These are phyloP conservation scores for Pluteus cervinus DNA, from an alignment of 768 basidiomycete species.

Conservation along the genomic window DNA sequence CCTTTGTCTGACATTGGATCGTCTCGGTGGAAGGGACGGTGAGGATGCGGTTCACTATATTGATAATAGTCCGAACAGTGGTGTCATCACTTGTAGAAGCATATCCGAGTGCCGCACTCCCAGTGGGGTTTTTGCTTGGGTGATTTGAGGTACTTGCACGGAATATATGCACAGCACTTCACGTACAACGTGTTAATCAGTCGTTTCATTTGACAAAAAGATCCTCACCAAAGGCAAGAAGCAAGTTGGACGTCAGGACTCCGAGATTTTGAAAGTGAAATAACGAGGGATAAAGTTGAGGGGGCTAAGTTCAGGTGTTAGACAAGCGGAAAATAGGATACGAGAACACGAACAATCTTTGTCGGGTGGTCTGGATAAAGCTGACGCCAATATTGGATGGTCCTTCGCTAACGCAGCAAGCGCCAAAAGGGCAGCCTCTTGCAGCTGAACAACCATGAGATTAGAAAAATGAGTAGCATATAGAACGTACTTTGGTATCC, in stretches of 20 bases:
- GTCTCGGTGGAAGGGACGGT: conserved; percentile 31
- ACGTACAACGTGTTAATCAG: background rate
- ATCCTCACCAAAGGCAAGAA: conserved; percentile 58
- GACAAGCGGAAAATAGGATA: background rate
- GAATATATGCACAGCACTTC: conserved; percentile 56
- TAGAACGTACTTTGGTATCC: conserved; percentile 45
- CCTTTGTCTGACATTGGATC: conserved; percentile 45
- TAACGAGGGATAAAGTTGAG: conserved; percentile 35
- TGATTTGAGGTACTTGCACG: conserved; percentile 38
- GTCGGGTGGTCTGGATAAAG: conserved; percentile 41
- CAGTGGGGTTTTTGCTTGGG: conserved; percentile 2
- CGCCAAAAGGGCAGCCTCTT: conserved; percentile 61
- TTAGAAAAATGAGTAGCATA: background rate
- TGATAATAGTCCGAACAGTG: conserved; percentile 56
- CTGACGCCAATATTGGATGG: conserved; percentile 44
- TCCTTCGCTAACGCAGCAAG: conserved; percentile 65
- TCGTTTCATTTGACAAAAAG: background rate
- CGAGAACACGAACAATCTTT: conserved; percentile 23
- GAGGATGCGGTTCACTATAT: conserved; percentile 61
- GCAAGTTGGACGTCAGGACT: conserved; percentile 59
- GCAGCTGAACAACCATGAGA: conserved; percentile 32
- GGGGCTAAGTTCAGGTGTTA: conserved; percentile 15
- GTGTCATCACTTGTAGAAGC: conserved; percentile 37
- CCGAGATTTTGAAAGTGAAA: conserved; percentile 54
- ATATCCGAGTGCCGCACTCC: background rate